Percentiles rank a stretch among this genome's conserved stretches.
phyloP scores from a whole-genome alignment of 345 rosid species.

The thale cress (Arabidopsis thaliana) region DNA sequence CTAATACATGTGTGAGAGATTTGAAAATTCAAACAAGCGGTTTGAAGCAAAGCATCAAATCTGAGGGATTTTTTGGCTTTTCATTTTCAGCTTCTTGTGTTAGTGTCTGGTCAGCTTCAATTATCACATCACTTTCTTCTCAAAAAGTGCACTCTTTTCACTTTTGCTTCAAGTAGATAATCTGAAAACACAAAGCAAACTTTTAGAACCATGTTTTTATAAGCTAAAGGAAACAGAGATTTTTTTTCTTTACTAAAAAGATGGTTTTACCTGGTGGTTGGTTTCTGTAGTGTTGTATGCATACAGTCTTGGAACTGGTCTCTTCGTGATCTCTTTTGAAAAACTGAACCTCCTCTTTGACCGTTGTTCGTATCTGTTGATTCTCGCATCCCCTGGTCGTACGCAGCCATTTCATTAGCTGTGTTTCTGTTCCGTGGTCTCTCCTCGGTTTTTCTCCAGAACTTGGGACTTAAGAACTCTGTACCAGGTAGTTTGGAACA shows the following conservation, averaged over 20 bases:
- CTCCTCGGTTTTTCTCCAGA: slow-evolving; percentile 82
- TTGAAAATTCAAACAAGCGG: slow-evolving; percentile 12
- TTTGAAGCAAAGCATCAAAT: slow-evolving; percentile 33
- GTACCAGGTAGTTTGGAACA: slow-evolving; percentile 91
- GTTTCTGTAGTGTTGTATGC: slow-evolving; percentile 37
- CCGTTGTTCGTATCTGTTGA: slow-evolving; percentile 43
- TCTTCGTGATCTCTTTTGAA: slow-evolving; percentile 46
- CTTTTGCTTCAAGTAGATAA: slow-evolving; percentile 31
- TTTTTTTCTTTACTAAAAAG: neutral
- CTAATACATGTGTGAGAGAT: slow-evolving; percentile 30
- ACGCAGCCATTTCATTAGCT: slow-evolving; percentile 36
- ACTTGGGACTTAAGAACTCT: slow-evolving; percentile 80
- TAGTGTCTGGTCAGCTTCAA: slow-evolving; percentile 37
- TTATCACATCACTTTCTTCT: slow-evolving; percentile 18
- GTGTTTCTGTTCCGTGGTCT: slow-evolving; percentile 37
- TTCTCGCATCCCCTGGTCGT: slow-evolving; percentile 40
- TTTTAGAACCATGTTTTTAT: neutral
- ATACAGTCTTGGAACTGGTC: slow-evolving; percentile 44
- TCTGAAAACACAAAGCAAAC: slow-evolving; percentile 35
- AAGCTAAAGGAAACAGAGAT: too few relatives aligned
- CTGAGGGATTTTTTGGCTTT: slow-evolving; percentile 17
- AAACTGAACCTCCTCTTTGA: slow-evolving; percentile 47
- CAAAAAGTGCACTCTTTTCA: neutral
- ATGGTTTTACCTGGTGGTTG: slow-evolving; percentile 43
- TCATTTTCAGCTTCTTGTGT: slow-evolving; percentile 22